Base-by-base conservation (phyloP, 495 filamentous ascomycete species). In the Diplogelasinospora grovesii region DNA sequence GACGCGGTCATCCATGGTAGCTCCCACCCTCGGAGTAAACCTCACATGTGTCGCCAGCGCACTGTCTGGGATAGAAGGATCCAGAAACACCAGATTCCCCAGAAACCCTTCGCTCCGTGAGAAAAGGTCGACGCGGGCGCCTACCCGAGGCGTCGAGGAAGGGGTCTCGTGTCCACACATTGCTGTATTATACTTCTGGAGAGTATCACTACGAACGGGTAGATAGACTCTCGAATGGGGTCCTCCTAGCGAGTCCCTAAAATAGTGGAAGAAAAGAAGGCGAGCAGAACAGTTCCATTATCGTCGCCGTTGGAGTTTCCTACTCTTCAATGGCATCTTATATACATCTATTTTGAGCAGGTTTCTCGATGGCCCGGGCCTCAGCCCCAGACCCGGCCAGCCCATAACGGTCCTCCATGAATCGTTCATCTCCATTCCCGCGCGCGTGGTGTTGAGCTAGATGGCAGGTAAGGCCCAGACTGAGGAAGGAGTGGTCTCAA, bases 1-100 rank as follows among this genome's bases (percentile, higher is more conserved):
- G n/a, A 60, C 13, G 2, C 27, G 10, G 5, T 50, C 49, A 22
- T 42, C 36, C 0, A 38, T 15, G 4, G 24, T 26, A 11, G 21
- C 22, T n/a, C 3, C 14, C n/a, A 29, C 20, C 19, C 13, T 26
- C 1, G 40, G 45, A 2, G 21, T 43, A 30, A 57, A 61, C 14
- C 49, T 39, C 2, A 56, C 46, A 29, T 62, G 59, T 9, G 59
- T 62, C n/a, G 59, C 59, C 14, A 39, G 30, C 3, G 35, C 23
- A 41, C 53, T 55, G 35, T 22, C 25, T 1, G 56, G 56, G 1
- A 40, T 40, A 6, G 45, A 39, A 1, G 56, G 54, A 41, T 62
- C 50, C 37, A 55, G 53, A 37, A 62, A 57, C 39, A 57, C 39
- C 25, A 57, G 51, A 29, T 60, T 57, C 24, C 59, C 49, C n/a